These are phyloP conservation scores for Bretschneidera sinensis DNA, from an alignment of 345 rosid genomes.

Conservation along the genomic window DNA sequence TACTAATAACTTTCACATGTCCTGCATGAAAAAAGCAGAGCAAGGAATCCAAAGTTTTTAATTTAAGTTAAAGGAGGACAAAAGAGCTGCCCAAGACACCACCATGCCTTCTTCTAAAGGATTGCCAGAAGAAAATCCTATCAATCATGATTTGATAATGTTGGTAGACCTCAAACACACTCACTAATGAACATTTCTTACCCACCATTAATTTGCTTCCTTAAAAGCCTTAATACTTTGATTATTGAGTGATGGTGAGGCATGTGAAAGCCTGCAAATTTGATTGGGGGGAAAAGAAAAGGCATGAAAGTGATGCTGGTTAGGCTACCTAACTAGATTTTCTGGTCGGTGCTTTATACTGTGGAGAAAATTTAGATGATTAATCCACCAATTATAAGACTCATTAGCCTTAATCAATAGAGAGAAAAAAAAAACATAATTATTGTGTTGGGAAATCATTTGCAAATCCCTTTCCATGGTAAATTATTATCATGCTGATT, in stretches of 20 bases:
- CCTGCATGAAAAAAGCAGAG: slow-evolving; percentile 26
- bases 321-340: slow-evolving; percentile 28
- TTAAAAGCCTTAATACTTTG: slow-evolving; percentile 11
- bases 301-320: slow-evolving; percentile 2
- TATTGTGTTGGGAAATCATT: background rate
- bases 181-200: background rate
- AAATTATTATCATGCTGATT: too few relatives aligned
- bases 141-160: slow-evolving; percentile 31
- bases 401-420: slow-evolving; percentile 10
- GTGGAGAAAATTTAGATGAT: background rate
- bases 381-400: background rate
- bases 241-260: slow-evolving; percentile 10
- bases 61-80: slow-evolving; percentile 7
- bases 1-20: too few relatives aligned
- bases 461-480: too few relatives aligned
- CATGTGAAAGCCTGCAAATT: background rate
- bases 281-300: background rate
- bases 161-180: slow-evolving; percentile 34
- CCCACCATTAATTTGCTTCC: slow-evolving; percentile 38
- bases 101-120: slow-evolving; percentile 2
- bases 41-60: slow-evolving; percentile 31
- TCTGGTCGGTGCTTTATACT: slow-evolving; percentile 26
- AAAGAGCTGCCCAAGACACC: too few relatives aligned
- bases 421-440: slow-evolving; percentile 22
- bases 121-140: slow-evolving; percentile 16